Base-by-base conservation (phyloP, 768 basidiomycete genomes). In the Psilocybe cyanescens region DNA sequence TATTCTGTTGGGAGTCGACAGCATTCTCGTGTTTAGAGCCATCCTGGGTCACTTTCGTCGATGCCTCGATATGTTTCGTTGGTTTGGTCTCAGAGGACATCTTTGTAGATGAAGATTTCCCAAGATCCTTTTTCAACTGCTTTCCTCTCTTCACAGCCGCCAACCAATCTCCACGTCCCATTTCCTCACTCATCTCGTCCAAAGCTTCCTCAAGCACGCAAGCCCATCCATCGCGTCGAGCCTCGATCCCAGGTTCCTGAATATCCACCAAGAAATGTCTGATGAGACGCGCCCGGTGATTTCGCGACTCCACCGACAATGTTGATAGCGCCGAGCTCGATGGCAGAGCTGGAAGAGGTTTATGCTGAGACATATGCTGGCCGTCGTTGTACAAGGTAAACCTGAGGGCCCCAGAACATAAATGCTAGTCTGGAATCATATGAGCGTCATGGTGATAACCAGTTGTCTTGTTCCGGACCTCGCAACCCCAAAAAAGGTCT, bases 111-210 rank as follows among this genome's bases (percentile, higher is more conserved):
- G 46, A 24, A 8, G 14, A 16, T 33, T 6, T 35, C 16, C 33
- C 45, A 14, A 52, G 33, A 51, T 6, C 17, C 8, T 24, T 51
- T n/a, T 64, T 65, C 24, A 55, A 54, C 58, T 64, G 69, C 72
- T 71, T 73, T 53, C 70, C 71, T 67, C 75, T 72, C 69, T 72
- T 79, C 49, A 84, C 67, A 8, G 79, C 81, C 12, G 72, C 74
- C 29, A 86, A 70, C 85, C 86, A 87, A 8, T 77, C 76, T 2
- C 78, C 81, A 1, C 73, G 62, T 28, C 58, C 65, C 7, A 86
- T 65, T 60, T 74, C 72, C 8, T 67, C 68, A 1, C 82, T 77
- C 0, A 89, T 68, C 45, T 78, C 79, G 60, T 82, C 81, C 37
- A 88, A 67, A 1, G 74, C 83, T 24, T 75, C 75, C 67, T 86